Evolutionary conservation across 2,329 filamentous ascomycete species (phyloP).

Genomic region (Fusarium cyanostomum): DNA sequence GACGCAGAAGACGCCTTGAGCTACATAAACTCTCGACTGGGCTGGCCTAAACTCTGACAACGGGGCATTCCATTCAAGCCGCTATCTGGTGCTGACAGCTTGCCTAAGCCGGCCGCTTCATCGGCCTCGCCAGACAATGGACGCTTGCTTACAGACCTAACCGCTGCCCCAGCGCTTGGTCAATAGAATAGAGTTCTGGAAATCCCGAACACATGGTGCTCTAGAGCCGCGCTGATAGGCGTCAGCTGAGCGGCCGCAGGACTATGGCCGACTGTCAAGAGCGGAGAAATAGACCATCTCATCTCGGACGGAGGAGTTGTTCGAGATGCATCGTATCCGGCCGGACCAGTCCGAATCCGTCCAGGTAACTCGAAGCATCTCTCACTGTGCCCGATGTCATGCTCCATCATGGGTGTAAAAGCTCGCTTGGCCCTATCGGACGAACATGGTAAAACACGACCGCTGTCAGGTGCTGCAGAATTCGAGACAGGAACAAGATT

Average conservation of each 20-base stretch:
- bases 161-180: neutral
- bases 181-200: neutral
- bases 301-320: slow-evolving; percentile 33
- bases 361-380: slow-evolving; percentile 19
- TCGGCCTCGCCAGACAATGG: slow-evolving; percentile 13
- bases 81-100: neutral
- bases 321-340: slow-evolving; percentile 30
- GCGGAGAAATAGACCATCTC: slow-evolving; percentile 24
- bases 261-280: slow-evolving; percentile 10
- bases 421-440: slow-evolving; percentile 24
- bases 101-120: neutral
- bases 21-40: neutral
- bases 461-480: slow-evolving; percentile 28
- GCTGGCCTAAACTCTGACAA: slow-evolving; percentile 4
- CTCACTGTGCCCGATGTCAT: slow-evolving; percentile 20
- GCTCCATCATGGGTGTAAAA: neutral
- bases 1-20: neutral
- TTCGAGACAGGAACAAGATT: slow-evolving; percentile 38
- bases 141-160: slow-evolving; percentile 7
- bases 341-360: slow-evolving; percentile 27
- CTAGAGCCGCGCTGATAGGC: slow-evolving; percentile 12
- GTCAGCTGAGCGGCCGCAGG: neutral
- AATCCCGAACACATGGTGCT: slow-evolving; percentile 7
- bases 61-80: slow-evolving; percentile 21
- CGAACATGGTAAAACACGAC: slow-evolving; percentile 18